Evolutionary conservation across 148 eudicot genomes (phyloP), one percentile per base, ranked within the genome.

Genomic region (Vaccinium vitisidaea): DNA sequence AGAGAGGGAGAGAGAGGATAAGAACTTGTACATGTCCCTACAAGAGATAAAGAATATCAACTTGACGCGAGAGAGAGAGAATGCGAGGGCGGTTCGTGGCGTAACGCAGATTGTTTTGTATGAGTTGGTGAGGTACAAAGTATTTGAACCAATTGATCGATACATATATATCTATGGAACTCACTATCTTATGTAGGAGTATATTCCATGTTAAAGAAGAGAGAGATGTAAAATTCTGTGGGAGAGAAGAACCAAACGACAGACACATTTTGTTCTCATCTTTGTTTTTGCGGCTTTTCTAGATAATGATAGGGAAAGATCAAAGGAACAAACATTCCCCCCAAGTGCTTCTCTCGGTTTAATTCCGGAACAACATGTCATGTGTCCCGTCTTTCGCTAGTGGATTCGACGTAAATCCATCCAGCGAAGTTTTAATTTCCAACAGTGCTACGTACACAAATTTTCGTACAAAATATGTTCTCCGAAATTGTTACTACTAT

Each of bases 71-170:
- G 63, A 16, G 65, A 58, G 18, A 54, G 58, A 54, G 58, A 54
- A n/a, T n/a, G n/a, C n/a, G 71, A 23, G 71, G 32, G 71, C 32
- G 32, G 71, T 65, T 65, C 71, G 71, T 65, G 71, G 71, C 71
- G 36, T 23, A 25, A 65, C 1, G n/a, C 71, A 65, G 15, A 65
- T 65, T 65, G 23, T 21, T 63, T 63, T 63, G 71, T 65, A 63
- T 21, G 70, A 23, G 27, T 63, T 21, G 30, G 70, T 23, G 30
- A 23, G 70, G 30, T 61, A 21, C 67, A 61, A 4, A 55, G 18
- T 55, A 55, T 55, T 8, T 50, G 53, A 9, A 19, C 63, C 63
- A 58, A 18, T 18, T 43, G 46, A 43, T 58, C 5, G 53, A 61
- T 65, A 65, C 71, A 25, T 23, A 65, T 21, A 23, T 36, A 36